Evolutionary conservation across 2,329 filamentous ascomycete genomes (phyloP).

Genomic region (Penicillium sclerotigenum): DNA sequence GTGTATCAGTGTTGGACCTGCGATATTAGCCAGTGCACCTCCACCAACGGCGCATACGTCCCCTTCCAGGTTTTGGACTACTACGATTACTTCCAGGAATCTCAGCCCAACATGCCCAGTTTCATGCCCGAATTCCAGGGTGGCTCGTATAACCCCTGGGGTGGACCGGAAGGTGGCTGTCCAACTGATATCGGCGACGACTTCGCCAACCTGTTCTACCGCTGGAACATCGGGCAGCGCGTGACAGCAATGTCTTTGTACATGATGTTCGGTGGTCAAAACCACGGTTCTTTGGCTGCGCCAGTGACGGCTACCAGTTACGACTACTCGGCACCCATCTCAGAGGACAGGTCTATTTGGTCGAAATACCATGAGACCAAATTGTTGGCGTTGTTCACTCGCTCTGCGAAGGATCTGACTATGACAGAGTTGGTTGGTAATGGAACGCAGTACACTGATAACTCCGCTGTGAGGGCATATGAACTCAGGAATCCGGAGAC

Average conservation of each 20-base stretch:
- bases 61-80: slow-evolving; percentile 53
- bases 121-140: slow-evolving; percentile 61
- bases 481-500: slow-evolving; percentile 60
- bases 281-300: slow-evolving; percentile 59
- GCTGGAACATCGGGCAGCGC: slow-evolving; percentile 59
- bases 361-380: slow-evolving; percentile 64
- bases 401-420: slow-evolving; percentile 56
- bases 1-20: slow-evolving; percentile 61
- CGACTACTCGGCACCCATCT: slow-evolving; percentile 62
- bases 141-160: slow-evolving; percentile 61
- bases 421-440: slow-evolving; percentile 52
- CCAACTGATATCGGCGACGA: slow-evolving; percentile 54
- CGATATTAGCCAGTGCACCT: slow-evolving; percentile 58
- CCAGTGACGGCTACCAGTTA: slow-evolving; percentile 61
- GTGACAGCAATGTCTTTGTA: slow-evolving; percentile 61
- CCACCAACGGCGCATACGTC: slow-evolving; percentile 58
- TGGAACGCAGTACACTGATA: slow-evolving; percentile 52
- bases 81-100: slow-evolving; percentile 47
- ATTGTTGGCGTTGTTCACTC: slow-evolving; percentile 58
- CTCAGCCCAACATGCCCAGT: slow-evolving; percentile 44
- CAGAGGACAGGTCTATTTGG: slow-evolving; percentile 56
- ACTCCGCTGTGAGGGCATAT: slow-evolving; percentile 51
- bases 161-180: slow-evolving; percentile 57
- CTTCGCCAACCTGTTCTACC: slow-evolving; percentile 63
- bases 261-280: slow-evolving; percentile 64